Evolutionary conservation across 108 stramenopile species (phyloP).

Genomic region (Epipyxis sp.): DNA sequence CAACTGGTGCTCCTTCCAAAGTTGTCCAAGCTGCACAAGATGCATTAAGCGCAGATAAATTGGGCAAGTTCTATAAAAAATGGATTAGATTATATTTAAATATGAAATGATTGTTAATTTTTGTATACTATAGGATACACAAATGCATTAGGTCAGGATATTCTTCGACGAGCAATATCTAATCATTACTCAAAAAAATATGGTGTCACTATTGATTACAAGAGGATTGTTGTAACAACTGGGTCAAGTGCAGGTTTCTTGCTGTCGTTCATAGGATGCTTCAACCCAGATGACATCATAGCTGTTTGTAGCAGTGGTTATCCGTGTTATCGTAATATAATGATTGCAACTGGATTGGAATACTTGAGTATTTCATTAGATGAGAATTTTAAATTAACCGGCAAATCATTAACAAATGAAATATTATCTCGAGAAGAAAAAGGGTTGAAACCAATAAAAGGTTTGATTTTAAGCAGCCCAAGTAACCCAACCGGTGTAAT

Average conservation of each 20-base stretch:
- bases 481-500: slow-evolving; percentile 84
- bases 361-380: slow-evolving; percentile 66
- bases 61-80: too few relatives aligned
- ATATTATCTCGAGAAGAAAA: slow-evolving; percentile 52
- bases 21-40: slow-evolving; percentile 68
- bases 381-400: slow-evolving; percentile 74
- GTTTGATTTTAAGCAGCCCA: slow-evolving; percentile 75
- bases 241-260: slow-evolving; percentile 80
- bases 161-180: slow-evolving; percentile 66
- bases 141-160: slow-evolving; percentile 74
- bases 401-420: slow-evolving; percentile 62
- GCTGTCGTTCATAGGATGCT: slow-evolving; percentile 76
- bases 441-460: slow-evolving; percentile 54
- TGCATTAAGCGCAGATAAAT: slow-evolving; percentile 54
- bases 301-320: slow-evolving; percentile 77
- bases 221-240: slow-evolving; percentile 72
- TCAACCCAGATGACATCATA: slow-evolving; percentile 74
- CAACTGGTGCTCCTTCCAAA: slow-evolving; percentile 66
- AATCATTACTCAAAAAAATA: slow-evolving; percentile 65
- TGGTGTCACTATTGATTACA: slow-evolving; percentile 23
- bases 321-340: slow-evolving; percentile 89
- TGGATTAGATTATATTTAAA: too few relatives aligned
- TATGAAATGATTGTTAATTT: too few relatives aligned
- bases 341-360: slow-evolving; percentile 66
- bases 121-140: slow-evolving; percentile 83